Evolutionary conservation across 2,329 filamentous ascomycete species (phyloP), one percentile per base, ranked within the genome.

Genomic region (Pseudogymnoascus sp.): DNA sequence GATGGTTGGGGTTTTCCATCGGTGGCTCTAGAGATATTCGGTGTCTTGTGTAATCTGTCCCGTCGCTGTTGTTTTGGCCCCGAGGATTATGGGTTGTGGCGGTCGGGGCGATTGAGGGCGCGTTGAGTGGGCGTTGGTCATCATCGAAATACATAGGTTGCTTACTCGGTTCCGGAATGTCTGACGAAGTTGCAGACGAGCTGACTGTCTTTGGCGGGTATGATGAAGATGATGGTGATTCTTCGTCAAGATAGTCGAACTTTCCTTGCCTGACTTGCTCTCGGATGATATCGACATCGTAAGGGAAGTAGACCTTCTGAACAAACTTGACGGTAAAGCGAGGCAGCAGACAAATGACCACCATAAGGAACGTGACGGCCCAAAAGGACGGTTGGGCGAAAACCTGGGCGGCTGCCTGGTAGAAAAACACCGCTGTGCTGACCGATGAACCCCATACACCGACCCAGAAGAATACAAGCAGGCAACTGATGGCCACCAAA

Each of bases 401-500:
- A 8, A 95, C 83, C 73, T 97, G 83, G 1, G 81, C 74, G 3
- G 84, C 92, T 2, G 89, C 82, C 64, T 87, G 79, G 76, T 92
- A 96, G 74, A 97, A 89, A 68, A 83, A 82, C 2, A 81, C 79
- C 5, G 65, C 64, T 5, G 56, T 62, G 60, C 69, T 85, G 30
- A 72, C 74, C 3, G 68, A 73, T 3, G 79, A 73, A 0, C 81
- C 81, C 75, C 95, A 99, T 35, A 95, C 81, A 28, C 91, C 94
- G 5, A 94, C 96, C 91, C 94, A 97, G 76, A 95, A 88, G 79
- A 91, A 99, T 69, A 97, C 83, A 67, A 96, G 82, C 28, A 97
- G 72, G 63, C 88, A 88, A 74, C 91, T 96, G 72, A 97, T 81
- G 21, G 75, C 74, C 58, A 95, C 87, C 63, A 96, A 86, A 61